Evolutionary conservation across 2,329 filamentous ascomycete species (phyloP).

Genomic region (Teratosphaeria viscida): DNA sequence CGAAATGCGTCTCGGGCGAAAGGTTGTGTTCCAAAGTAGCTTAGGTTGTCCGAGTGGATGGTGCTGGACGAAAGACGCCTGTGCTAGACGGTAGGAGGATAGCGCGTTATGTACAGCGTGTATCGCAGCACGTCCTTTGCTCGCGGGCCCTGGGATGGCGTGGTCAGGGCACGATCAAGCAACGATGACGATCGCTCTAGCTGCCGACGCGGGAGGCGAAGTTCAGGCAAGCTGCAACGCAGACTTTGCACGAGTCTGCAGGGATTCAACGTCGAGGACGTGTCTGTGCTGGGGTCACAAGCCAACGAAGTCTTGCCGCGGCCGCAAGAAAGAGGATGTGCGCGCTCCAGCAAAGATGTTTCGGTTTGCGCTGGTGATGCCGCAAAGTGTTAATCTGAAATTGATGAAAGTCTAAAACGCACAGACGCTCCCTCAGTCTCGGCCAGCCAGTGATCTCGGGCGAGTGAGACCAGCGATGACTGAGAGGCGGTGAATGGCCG

Average conservation of each 20-base stretch:
- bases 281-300: constrained; percentile 11
- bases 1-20: constrained; percentile 19
- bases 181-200: constrained; percentile 20
- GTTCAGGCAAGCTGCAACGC: constrained; percentile 10
- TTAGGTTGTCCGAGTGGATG: constrained; percentile 2
- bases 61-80: constrained; percentile 1
- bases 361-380: neutral
- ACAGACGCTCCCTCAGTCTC: neutral
- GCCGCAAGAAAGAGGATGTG: neutral
- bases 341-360: neutral
- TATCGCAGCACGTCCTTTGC: constrained; percentile 27
- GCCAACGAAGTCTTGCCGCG: constrained; percentile 3
- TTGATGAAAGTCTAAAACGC: neutral
- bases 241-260: constrained; percentile 13
- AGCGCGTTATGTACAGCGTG: constrained; percentile 17
- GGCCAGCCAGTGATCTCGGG: neutral
- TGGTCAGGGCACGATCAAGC: constrained; percentile 23
- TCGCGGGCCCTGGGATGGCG: constrained; percentile 20
- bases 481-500: constrained; percentile 4
- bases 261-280: constrained; percentile 9
- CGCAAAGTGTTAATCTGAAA: neutral
- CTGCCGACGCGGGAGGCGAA: constrained; percentile 15
- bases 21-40: neutral
- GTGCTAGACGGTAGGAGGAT: constrained; percentile 18
- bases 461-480: neutral